Percentiles rank a stretch among this genome's conserved stretches.
phyloP scores from a whole-genome alignment of 148 eudicot species.

The Rhododendron ferrugineum region DNA sequence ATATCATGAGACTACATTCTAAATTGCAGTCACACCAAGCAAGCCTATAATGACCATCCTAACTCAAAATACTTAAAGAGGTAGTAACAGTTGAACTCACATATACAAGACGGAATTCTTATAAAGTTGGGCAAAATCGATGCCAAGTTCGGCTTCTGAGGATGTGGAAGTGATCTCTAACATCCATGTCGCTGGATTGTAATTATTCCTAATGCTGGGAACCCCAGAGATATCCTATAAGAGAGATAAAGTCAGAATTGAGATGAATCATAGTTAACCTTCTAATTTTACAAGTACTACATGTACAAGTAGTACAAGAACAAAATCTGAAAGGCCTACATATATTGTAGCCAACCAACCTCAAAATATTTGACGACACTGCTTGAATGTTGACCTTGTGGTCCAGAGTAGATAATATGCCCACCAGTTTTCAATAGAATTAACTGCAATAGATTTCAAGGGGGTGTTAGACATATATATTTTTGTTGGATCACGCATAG shows the following conservation, averaged over 20 bases:
- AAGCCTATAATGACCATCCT: not conserved
- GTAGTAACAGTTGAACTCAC: constrained; percentile 34
- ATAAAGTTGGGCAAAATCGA: constrained; percentile 63
- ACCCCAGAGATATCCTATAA: constrained; percentile 56
- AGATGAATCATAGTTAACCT: not conserved
- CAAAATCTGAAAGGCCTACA: not conserved
- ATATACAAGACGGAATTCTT: constrained; percentile 33
- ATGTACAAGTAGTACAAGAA: not conserved
- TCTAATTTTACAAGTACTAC: not conserved
- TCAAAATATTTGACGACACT: constrained; percentile 65
- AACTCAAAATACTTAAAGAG: not conserved
- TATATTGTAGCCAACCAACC: constrained; percentile 29
- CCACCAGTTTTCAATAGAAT: constrained; percentile 74
- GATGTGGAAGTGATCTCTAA: constrained; percentile 76
- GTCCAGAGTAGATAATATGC: constrained; percentile 65
- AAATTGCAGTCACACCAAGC: not conserved
- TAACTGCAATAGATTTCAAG: constrained; percentile 39
- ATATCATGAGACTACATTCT: not conserved
- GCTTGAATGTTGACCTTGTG: constrained; percentile 30
- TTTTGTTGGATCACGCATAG: not conserved
- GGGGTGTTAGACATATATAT: not conserved
- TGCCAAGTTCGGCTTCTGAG: constrained; percentile 54
- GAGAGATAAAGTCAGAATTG: not conserved
- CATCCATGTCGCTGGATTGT: constrained; percentile 95
- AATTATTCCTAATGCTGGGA: constrained; percentile 54